A percentile compares a stretch with the other conserved stretches of the same genome.
Conservation (phyloP, 257 asterid species). For the Salvia splendens region DNA sequence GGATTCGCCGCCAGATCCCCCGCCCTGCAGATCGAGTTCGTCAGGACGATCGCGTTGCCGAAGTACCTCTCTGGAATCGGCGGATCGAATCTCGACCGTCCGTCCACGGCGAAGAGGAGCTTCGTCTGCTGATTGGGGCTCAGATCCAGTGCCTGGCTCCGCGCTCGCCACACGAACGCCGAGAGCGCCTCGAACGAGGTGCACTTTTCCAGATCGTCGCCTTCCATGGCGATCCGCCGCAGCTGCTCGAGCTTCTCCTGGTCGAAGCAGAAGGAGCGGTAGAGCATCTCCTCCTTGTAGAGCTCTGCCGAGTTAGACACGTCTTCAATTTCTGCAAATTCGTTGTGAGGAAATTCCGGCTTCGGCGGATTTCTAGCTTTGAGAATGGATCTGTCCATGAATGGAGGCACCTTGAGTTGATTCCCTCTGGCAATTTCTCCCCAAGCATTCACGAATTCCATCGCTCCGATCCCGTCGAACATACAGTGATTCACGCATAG, state of each 20-base stretch:
- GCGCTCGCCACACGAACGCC: slow-evolving; percentile 74
- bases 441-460: slow-evolving; percentile 88
- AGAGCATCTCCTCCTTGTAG: slow-evolving; percentile 65
- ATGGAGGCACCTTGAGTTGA: slow-evolving; percentile 56
- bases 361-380: slow-evolving; percentile 69
- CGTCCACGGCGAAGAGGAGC: slow-evolving; percentile 88
- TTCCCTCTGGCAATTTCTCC: slow-evolving; percentile 76
- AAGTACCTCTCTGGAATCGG: slow-evolving; percentile 69
- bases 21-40: slow-evolving; percentile 62
- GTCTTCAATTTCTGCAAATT: slow-evolving; percentile 73
- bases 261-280: slow-evolving; percentile 69
- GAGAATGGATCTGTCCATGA: slow-evolving; percentile 72
- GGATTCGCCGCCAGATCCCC: slow-evolving; percentile 61
- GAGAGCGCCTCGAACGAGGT: slow-evolving; percentile 87
- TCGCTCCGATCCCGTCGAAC: slow-evolving; percentile 90
- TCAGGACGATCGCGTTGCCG: slow-evolving; percentile 81
- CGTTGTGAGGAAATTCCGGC: slow-evolving; percentile 67
- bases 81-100: slow-evolving; percentile 69
- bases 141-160: slow-evolving; percentile 63
- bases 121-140: slow-evolving; percentile 73
- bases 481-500: slow-evolving; percentile 88
- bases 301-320: slow-evolving; percentile 56
- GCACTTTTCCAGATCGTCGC: slow-evolving; percentile 50
- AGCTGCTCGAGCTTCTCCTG: slow-evolving; percentile 65
- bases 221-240: slow-evolving; percentile 52